These are phyloP conservation scores for Pisolithus sp. DNA, from an alignment of 768 basidiomycete species.

Conservation along the genomic window DNA sequence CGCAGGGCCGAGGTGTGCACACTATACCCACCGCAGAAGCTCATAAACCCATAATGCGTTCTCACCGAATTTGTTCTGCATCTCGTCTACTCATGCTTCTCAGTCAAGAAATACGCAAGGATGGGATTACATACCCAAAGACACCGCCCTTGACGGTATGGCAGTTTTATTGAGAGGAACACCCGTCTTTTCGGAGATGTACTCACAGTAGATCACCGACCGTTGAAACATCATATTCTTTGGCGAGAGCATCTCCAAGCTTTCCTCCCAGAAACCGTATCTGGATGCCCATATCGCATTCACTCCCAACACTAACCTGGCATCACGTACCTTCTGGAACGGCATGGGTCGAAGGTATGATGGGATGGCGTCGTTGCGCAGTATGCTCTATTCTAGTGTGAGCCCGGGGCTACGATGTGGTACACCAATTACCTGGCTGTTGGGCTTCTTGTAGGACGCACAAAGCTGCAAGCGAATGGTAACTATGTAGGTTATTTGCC, in stretches of 20 bases:
- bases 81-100: slow-evolving; percentile 46
- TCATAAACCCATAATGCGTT: slow-evolving; percentile 90
- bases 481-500: background rate
- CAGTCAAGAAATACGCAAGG: background rate
- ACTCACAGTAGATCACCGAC: slow-evolving; percentile 87
- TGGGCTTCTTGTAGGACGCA: slow-evolving; percentile 89
- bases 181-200: background rate
- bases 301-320: background rate
- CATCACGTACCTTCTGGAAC: slow-evolving; percentile 70
- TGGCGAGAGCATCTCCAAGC: slow-evolving; percentile 79
- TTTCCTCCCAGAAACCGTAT: slow-evolving; percentile 96
- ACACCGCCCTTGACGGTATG: slow-evolving; percentile 40
- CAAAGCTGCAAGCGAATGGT: slow-evolving; percentile 47
- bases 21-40: slow-evolving; percentile 59
- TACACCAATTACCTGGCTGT: slow-evolving; percentile 56
- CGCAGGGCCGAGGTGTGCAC: background rate
- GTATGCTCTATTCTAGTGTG: slow-evolving; percentile 53
- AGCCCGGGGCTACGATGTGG: background rate
- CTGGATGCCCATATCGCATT: slow-evolving; percentile 30
- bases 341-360: slow-evolving; percentile 75
- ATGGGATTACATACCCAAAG: slow-evolving; percentile 40
- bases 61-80: slow-evolving; percentile 78
- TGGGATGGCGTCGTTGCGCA: slow-evolving; percentile 79
- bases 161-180: background rate
- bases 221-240: slow-evolving; percentile 82